Base-by-base conservation (phyloP, 345 rosid species). In the Citrus trifoliata region DNA sequence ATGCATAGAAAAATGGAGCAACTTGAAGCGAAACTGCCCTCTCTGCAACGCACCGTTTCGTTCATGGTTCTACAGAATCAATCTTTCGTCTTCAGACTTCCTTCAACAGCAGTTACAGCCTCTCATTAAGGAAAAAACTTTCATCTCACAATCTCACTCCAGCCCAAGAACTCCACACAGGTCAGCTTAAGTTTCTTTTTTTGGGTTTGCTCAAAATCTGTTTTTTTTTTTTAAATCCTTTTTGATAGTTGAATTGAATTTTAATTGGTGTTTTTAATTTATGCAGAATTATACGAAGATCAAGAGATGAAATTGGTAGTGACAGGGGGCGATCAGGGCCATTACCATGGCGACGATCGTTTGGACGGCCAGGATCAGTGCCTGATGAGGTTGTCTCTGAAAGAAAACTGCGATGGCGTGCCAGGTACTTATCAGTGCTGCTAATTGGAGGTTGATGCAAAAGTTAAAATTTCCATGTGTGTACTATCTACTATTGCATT, bases 341-440 rank as follows among this genome's bases (percentile, higher is more conserved):
- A 22, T 80, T 90, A 65, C 98, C 93, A 16, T 84, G 91, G 88
- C 80, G 90, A 79, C 79, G 95, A 58, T 86, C 90, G 9, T 94
- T 90, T 84, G 95, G 92, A 61, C 83, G 88, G 80, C 85, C 84
- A 9, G 90, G 94, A 14, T 81, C 85, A 10, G 89, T 83, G 59
- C 87, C 90, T 56, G 74, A 84, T 58, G 72, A 78, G 68, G 84
- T 85, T 71, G 74, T 90, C 24, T 82, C 83, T 10, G 86, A 86
- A 68, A 83, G 89, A 71, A 94, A 89, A 86, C 89, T 92, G 80
- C 87, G 80, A 10, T 92, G 94, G 98, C 95, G 92, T 65, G 88
- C 88, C 58, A 92, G 98, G 97, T 94, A 83, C 25, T 46, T 46
- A 46, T 3, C 51, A 46, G 51, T 46, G 7, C 35, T 33, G n/a